Evolutionary conservation across 2,329 filamentous ascomycete genomes (phyloP).

Genomic region (Hirsutella rhossiliensis): DNA sequence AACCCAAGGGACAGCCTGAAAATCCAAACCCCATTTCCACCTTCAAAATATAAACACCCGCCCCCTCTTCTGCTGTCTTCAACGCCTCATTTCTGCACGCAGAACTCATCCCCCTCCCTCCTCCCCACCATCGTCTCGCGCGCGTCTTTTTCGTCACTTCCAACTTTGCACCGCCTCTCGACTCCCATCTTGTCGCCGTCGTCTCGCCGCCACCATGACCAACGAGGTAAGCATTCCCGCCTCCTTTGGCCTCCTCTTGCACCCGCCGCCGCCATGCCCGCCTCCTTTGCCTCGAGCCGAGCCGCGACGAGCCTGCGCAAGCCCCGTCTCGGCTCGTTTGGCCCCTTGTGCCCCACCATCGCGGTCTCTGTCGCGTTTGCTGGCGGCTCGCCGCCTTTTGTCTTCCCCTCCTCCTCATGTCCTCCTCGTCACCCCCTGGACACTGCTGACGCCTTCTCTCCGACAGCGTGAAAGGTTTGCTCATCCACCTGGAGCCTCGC

Average conservation of each 20-base stretch:
- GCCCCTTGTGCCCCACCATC: neutral
- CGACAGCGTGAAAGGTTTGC: conserved; percentile 57
- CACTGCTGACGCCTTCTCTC: conserved; percentile 23
- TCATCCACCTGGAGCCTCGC: conserved; percentile 9
- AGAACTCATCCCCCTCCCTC: conserved; percentile 11
- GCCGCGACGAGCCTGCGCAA: neutral
- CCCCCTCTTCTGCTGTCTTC: conserved; percentile 13
- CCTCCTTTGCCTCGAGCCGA: neutral
- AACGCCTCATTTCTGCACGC: conserved; percentile 10
- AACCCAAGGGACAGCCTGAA: conserved; percentile 2
- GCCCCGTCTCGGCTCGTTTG: neutral
- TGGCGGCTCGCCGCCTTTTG: conserved; percentile 1
- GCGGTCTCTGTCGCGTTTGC: neutral
- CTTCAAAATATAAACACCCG: conserved; percentile 19
- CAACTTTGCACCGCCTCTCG: neutral
- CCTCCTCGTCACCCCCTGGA: neutral
- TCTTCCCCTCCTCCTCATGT: neutral
- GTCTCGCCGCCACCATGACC: conserved; percentile 14
- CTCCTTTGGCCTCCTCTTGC: conserved; percentile 3
- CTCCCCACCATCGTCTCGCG: conserved; percentile 7
- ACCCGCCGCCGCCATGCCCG: neutral
- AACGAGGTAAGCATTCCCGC: conserved; percentile 18
- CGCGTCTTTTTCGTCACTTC: conserved; percentile 7
- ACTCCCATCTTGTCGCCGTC: neutral
- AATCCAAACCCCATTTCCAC: conserved; percentile 12